These are phyloP conservation scores for Dendrocalamus sinicus DNA, from an alignment of 176 grass and related monocot genomes.

Conservation along the genomic window DNA sequence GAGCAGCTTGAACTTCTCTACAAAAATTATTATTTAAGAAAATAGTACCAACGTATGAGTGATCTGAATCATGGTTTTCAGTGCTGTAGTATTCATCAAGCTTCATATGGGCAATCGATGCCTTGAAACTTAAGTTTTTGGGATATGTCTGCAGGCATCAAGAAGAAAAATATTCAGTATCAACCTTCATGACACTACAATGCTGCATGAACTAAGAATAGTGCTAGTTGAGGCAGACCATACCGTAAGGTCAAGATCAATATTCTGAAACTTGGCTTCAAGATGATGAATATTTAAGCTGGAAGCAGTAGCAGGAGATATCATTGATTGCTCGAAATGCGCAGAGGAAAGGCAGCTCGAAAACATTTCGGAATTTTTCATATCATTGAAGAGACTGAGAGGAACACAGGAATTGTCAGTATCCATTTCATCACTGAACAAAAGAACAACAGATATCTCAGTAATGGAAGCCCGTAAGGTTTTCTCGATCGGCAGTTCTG, in stretches of 20 bases:
- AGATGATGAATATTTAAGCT: slow-evolving; percentile 80
- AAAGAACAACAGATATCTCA: slow-evolving; percentile 83
- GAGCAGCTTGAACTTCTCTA: slow-evolving; percentile 69
- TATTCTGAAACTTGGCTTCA: slow-evolving; percentile 72
- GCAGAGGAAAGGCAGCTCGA: slow-evolving; percentile 71
- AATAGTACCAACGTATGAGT: slow-evolving; percentile 38
- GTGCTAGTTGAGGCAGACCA: slow-evolving; percentile 26
- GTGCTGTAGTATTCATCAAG: slow-evolving; percentile 73
- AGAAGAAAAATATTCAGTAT: slow-evolving; percentile 45
- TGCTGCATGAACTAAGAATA: slow-evolving; percentile 14
- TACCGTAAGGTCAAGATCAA: slow-evolving; percentile 82
- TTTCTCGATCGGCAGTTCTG: slow-evolving; percentile 81
- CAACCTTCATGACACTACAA: slow-evolving; percentile 34
- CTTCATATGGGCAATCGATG: slow-evolving; percentile 65
- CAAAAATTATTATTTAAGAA: slow-evolving; percentile 74
- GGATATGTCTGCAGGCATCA: slow-evolving; percentile 82
- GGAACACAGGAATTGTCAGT: slow-evolving; percentile 32
- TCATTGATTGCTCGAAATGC: slow-evolving; percentile 60
- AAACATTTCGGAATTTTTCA: slow-evolving; percentile 65
- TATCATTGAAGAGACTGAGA: slow-evolving; percentile 37
- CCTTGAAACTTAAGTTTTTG: slow-evolving; percentile 66
- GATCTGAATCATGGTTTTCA: slow-evolving; percentile 41
- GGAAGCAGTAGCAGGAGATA: slow-evolving; percentile 47
- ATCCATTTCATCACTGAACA: slow-evolving; percentile 57
- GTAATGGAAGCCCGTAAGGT: slow-evolving; percentile 63